Conservation (phyloP, 1,284 basidiomycete species). For the Naganishia cerealis region DNA sequence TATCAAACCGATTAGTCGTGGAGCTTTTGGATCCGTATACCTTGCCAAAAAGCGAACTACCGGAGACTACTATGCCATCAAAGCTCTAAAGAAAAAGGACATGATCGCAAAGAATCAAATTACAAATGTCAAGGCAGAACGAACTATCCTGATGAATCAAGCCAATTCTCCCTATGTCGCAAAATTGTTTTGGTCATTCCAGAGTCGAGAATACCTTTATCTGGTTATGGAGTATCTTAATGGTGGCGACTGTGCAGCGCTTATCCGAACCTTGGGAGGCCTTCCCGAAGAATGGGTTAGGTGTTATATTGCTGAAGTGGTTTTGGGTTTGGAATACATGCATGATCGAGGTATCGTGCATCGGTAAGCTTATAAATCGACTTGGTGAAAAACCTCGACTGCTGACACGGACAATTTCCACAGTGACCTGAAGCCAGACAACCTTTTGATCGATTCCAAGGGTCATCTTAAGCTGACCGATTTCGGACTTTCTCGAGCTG, state of each 20-base stretch:
- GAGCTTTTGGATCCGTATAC: slow-evolving; percentile 97
- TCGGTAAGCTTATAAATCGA: slow-evolving; percentile 66
- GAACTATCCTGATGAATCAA: slow-evolving; percentile 99
- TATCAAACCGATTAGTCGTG: slow-evolving; percentile 98
- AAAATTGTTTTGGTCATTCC: slow-evolving; percentile 97
- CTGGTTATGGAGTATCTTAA: slow-evolving; percentile 98
- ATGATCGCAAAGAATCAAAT: slow-evolving; percentile 99
- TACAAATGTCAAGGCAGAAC: slow-evolving; percentile 98
- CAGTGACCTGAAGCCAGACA: slow-evolving; percentile 97
- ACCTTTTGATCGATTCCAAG: slow-evolving; percentile 90
- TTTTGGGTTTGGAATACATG: slow-evolving; percentile 90
- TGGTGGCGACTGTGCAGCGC: slow-evolving; percentile 93
- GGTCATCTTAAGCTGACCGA: slow-evolving; percentile 97
- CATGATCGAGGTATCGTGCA: slow-evolving; percentile 93
- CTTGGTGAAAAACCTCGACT: background rate
- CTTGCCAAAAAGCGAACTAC: slow-evolving; percentile 96
- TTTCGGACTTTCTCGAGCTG: slow-evolving; percentile 94
- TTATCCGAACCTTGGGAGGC: slow-evolving; percentile 91
- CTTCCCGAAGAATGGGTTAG: slow-evolving; percentile 95
- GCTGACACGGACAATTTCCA: slow-evolving; percentile 32
- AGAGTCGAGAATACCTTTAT: slow-evolving; percentile 92
- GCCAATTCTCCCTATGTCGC: slow-evolving; percentile 99
- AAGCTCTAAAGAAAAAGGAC: slow-evolving; percentile 97
- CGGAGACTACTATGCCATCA: slow-evolving; percentile 98
- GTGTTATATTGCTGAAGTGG: slow-evolving; percentile 93